These are phyloP conservation scores for Exsudoporus frostii DNA, from an alignment of 768 basidiomycete species.

Conservation along the genomic window DNA sequence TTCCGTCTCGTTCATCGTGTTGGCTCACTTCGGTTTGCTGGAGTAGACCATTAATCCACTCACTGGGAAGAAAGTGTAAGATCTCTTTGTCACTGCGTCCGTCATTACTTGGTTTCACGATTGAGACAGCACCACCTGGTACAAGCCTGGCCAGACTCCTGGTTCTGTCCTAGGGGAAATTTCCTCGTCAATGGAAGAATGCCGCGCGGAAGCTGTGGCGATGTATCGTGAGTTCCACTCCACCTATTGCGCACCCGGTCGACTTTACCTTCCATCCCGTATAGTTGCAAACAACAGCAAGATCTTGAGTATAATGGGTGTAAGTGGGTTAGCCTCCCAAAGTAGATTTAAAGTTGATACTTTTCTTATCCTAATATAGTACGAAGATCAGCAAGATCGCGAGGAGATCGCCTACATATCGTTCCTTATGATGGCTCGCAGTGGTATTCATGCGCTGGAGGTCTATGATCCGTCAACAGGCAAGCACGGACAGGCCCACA, in stretches of 20 bases:
- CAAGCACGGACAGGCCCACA: slow-evolving; percentile 88
- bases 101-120: not conserved
- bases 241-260: not conserved
- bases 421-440: slow-evolving; percentile 84
- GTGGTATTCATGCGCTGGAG: slow-evolving; percentile 74
- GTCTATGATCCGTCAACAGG: slow-evolving; percentile 76
- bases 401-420: slow-evolving; percentile 80
- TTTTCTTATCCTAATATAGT: slow-evolving; percentile 39
- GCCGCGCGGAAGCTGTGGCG: slow-evolving; percentile 86
- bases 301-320: slow-evolving; percentile 80
- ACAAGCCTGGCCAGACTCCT: slow-evolving; percentile 82
- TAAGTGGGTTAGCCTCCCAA: slow-evolving; percentile 32
- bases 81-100: not conserved
- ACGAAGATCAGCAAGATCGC: slow-evolving; percentile 60
- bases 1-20: not conserved
- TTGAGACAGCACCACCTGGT: slow-evolving; percentile 68
- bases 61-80: slow-evolving; percentile 72
- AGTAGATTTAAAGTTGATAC: not conserved
- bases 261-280: not conserved
- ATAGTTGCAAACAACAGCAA: slow-evolving; percentile 70
- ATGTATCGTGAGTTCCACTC: slow-evolving; percentile 57
- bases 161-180: slow-evolving; percentile 82
- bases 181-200: slow-evolving; percentile 90
- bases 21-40: not conserved
- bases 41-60: slow-evolving; percentile 77